Base-by-base conservation (phyloP, 2,329 filamentous ascomycete genomes). In the Colletotrichum kahawae region DNA sequence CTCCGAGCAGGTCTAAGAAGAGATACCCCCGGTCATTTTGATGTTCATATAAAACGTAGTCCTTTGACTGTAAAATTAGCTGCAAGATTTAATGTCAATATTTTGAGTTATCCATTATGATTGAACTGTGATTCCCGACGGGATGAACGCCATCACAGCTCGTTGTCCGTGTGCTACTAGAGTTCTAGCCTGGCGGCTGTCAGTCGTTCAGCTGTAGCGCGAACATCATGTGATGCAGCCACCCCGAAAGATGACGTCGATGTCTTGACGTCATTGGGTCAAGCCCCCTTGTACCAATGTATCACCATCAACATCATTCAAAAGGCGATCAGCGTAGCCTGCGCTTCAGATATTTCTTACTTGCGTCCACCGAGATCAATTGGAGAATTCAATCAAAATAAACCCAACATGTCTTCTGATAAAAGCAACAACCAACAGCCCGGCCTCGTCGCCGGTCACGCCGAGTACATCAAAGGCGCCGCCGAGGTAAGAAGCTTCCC, bases 381-480 rank as follows among this genome's bases (percentile, higher is more conserved):
- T 21, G 43, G 21, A 13, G 1, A 51, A 13, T 1, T 13, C n/a
- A 21, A 9, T 13, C 33, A 34, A 34, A 5, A 3, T 71, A 10
- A 14, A 4, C 3, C 4, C 54, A 70, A 18, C 16, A 77, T 73
- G 71, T 14, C 71, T 71, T 56, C 74, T 13, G 54, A 76, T 14
- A 77, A 75, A 59, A 77, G 48, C 56, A 82, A 67, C 74, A 80
- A 79, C 79, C 82, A 78, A 76, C 78, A 87, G 75, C 90, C 92
- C 24, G 88, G 92, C 59, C 91, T 95, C 77, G 80, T 94, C 57
- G 86, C 88, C 74, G 88, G 90, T 56, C 93, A 94, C 81, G 92
- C 88, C 36, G 90, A 94, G 80, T 95, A 93, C 79, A 88, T 91
- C 79, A 94, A 94, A 80, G 93, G 93, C 67, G 91, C 91, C 8